phyloP scores from a whole-genome alignment of 768 basidiomycete species.

The Saitozyma podzolica region DNA sequence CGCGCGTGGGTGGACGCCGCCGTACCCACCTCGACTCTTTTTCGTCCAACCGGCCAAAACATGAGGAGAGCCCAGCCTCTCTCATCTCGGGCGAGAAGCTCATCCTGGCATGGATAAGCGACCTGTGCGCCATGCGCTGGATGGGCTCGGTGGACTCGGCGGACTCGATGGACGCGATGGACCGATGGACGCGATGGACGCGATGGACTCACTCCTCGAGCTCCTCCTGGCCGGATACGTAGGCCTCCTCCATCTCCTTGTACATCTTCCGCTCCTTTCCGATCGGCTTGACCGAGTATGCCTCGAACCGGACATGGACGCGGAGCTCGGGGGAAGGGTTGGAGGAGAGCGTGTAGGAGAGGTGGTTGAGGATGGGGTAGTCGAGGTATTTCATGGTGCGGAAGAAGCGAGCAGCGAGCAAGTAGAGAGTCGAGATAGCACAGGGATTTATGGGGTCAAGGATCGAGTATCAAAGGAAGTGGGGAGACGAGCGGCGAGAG shows the following conservation, averaged over 20 bases:
- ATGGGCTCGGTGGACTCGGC: too few species aligned
- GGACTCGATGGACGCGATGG: too few species aligned
- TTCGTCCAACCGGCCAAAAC: conserved; percentile 88
- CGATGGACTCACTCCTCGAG: conserved; percentile 48
- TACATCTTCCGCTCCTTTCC: conserved; percentile 95
- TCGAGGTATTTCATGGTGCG: conserved; percentile 78
- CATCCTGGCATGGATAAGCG: conserved; percentile 55
- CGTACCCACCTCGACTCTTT: conserved; percentile 42
- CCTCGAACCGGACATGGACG: conserved; percentile 89
- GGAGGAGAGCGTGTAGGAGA: conserved; percentile 76
- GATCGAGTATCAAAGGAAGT: not conserved
- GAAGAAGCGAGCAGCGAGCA: not conserved
- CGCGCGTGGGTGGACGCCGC: not conserved
- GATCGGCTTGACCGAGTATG: conserved; percentile 96
- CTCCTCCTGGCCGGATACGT: conserved; percentile 67
- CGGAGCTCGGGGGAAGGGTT: conserved; percentile 63
- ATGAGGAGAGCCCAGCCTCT: conserved; percentile 70
- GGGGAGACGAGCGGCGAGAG: not conserved
- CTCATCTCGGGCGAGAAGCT: conserved; percentile 67
- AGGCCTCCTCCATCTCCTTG: conserved; percentile 83
- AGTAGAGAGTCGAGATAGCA: not conserved
- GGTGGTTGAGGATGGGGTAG: conserved; percentile 64
- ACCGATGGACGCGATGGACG: not conserved
- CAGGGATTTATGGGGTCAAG: not conserved
- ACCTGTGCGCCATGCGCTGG: too few species aligned